Evolutionary conservation across 345 rosid genomes (phyloP), one percentile per base, ranked within the genome.

Genomic region (Erodium maritimum): DNA sequence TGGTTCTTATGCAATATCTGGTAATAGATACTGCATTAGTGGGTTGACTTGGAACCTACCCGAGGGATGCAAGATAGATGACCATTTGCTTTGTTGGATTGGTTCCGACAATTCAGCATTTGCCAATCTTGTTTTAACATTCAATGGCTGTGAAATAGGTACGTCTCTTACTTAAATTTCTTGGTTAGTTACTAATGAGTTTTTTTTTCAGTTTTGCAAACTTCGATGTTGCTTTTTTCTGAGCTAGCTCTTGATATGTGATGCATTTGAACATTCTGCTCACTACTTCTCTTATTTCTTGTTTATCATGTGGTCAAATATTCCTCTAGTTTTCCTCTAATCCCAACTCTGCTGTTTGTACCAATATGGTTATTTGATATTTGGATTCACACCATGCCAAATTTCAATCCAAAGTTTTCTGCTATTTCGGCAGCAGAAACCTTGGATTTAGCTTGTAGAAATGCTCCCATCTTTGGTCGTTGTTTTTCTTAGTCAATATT

Each of bases 91-190:
- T 66, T 79, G 81, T 59, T 93, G 91, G 91, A 77, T 93, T 42
- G 96, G 94, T 57, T 76, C 84, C 19, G 86, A 75, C 52, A 79
- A 64, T 87, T 60, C 94, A 71, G 95, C 99, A 23, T 93, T 89
- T 61, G 75, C 83, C 55, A 89, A 93, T 69, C 76, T 82, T 59
- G 94, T 93, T 54, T 67, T 86, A 52, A 86, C 91, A 60, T 93
- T 80, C 69, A 93, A 78, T 74, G 69, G 84, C 57, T 89, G 87
- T 60, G 96, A 85, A 71, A 77, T 89, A 79, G 95, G 99, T 89
- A 79, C 23, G 56, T 23, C 53, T 48, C 53, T 54, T 29, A 51
- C 21, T 19, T 45, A 16, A 21, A 18, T 63, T 22, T 63, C 20
- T 18, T 13, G 18, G 25, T 11, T 50, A 18, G 21, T 11, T 11